A percentile compares a stretch with the other conserved stretches of the same genome.
These are phyloP conservation scores for Cutaneotrichosporon cavernicola DNA, from an alignment of 1,284 basidiomycete genomes.

Conservation along the genomic window DNA sequence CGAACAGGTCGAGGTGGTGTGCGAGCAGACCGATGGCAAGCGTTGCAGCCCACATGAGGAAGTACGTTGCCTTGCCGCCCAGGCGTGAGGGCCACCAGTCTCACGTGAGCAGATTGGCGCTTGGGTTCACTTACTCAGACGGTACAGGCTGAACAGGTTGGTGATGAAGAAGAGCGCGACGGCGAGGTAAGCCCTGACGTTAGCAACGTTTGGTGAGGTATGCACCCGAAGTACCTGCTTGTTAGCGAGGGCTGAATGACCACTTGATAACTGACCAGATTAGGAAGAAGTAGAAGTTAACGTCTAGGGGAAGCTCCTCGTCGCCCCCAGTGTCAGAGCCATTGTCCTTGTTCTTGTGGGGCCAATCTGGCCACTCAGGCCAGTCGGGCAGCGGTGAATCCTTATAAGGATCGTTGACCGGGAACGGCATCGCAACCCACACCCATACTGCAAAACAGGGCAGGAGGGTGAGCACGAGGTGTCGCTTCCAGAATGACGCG, in stretches of 20 bases:
- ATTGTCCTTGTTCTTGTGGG: slow-evolving; percentile 12
- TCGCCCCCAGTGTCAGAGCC: slow-evolving; percentile 13
- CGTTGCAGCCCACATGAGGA: slow-evolving; percentile 56
- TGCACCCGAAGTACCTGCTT: slow-evolving; percentile 48
- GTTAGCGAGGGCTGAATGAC: slow-evolving; percentile 6
- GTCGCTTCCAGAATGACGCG: slow-evolving; percentile 56
- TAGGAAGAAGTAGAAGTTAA: slow-evolving; percentile 57
- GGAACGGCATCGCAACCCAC: slow-evolving; percentile 60
- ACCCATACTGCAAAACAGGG: slow-evolving; percentile 58
- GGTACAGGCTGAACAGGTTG: slow-evolving; percentile 59
- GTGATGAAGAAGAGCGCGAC: slow-evolving; percentile 59
- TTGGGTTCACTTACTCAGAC: slow-evolving; percentile 40
- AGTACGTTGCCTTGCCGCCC: slow-evolving; percentile 57
- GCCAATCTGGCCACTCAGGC: slow-evolving; percentile 39
- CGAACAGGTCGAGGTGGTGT: slow-evolving; percentile 55
- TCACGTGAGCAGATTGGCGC: slow-evolving; percentile 5
- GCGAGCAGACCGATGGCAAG: slow-evolving; percentile 55
- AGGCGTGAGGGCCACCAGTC: slow-evolving; percentile 55
- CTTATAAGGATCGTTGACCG: slow-evolving; percentile 55
- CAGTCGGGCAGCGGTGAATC: slow-evolving; percentile 50
- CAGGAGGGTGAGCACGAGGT: slow-evolving; percentile 55
- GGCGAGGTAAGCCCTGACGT: slow-evolving; percentile 54
- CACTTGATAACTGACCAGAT: slow-evolving; percentile 41
- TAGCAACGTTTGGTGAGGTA: not conserved
- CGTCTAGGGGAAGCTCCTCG: slow-evolving; percentile 49